Evolutionary conservation across 805 yeast species (phyloP), one percentile per base, ranked within the genome.

Genomic region (Candida patagonica): DNA sequence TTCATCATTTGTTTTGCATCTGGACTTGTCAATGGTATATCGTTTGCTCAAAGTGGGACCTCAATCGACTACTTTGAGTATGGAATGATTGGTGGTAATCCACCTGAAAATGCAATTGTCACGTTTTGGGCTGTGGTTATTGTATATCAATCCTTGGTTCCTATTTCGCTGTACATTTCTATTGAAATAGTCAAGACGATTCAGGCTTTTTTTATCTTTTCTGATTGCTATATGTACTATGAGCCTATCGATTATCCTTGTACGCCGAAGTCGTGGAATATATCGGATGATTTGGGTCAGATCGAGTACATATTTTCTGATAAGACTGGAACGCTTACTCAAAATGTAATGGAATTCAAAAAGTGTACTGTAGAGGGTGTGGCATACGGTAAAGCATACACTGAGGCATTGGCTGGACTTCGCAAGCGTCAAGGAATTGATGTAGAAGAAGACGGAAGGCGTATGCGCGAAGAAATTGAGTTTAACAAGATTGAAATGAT

Each of bases 201-300:
- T 12, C 94, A 82, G 55, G 89, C 89, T 1, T 80, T 69, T 50
- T 82, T 82, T 65, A 83, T 82, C 47, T 80, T 71, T 56, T 71
- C 80, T 1, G 94, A 82, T 57, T 65, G 67, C 23, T 69, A 72
- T 46, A 76, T 82, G 80, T 83, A 82, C 55, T 77, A 82, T 49
- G 76, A 69, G 33, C 71, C 63, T 36, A 62, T 80, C 35, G 87
- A 83, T 58, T 80, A 74, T 52, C 88, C 89, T 0, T 83, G 94
- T 60, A 73, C 79, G 0, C 89, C 94, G 2, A 82, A 82, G 52
- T 71, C 88, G 0, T 82, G 94, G 94, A 78, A 78, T 52, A 82
- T 82, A 37, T 80, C 89, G 5, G 94, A 82, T 59, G 94, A 82
- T 55, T 65, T 82, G 51, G 94, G 94, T 15, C 94, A 83, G 57